Conservation (phyloP, 1,139 yeast species). For the Yamadazyma friedrichii region DNA sequence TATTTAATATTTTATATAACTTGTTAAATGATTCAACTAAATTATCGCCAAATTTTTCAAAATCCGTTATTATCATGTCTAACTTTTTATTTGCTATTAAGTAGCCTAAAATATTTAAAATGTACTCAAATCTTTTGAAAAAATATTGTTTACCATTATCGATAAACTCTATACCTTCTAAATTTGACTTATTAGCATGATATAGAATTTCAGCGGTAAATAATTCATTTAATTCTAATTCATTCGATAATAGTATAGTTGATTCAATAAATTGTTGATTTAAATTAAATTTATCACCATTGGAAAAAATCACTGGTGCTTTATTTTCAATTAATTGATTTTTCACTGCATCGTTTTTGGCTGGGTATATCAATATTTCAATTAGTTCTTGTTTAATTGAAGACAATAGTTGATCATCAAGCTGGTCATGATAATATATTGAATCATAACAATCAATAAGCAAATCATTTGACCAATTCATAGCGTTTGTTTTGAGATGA, state of each 20-base stretch:
- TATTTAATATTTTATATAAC: constrained; percentile 54
- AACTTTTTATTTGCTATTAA: constrained; percentile 37
- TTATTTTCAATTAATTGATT: constrained; percentile 45
- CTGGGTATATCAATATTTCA: constrained; percentile 48
- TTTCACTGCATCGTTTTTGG: constrained; percentile 55
- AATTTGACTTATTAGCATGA: constrained; percentile 40
- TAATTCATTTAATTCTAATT: constrained; percentile 39
- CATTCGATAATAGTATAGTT: constrained; percentile 55
- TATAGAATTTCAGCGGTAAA: constrained; percentile 37
- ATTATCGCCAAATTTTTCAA: constrained; percentile 29
- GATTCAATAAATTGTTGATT: constrained; percentile 58
- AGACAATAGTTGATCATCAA: constrained; percentile 24
- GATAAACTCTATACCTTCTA: constrained; percentile 51
- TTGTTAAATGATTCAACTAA: constrained; percentile 53
- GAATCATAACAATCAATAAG: constrained; percentile 38
- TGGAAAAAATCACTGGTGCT: constrained; percentile 48
- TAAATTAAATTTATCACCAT: constrained; percentile 62
- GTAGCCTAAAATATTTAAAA: constrained; percentile 68
- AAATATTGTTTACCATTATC: constrained; percentile 75
- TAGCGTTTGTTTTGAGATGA: constrained; percentile 5
- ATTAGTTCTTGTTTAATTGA: constrained; percentile 47
- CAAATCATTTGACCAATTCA: constrained; percentile 34
- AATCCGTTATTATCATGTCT: constrained; percentile 21
- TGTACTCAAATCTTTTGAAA: constrained; percentile 66
- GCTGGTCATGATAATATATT: constrained; percentile 27